These are phyloP conservation scores for Balakata baccata DNA, from an alignment of 345 rosid species.

Conservation along the genomic window DNA sequence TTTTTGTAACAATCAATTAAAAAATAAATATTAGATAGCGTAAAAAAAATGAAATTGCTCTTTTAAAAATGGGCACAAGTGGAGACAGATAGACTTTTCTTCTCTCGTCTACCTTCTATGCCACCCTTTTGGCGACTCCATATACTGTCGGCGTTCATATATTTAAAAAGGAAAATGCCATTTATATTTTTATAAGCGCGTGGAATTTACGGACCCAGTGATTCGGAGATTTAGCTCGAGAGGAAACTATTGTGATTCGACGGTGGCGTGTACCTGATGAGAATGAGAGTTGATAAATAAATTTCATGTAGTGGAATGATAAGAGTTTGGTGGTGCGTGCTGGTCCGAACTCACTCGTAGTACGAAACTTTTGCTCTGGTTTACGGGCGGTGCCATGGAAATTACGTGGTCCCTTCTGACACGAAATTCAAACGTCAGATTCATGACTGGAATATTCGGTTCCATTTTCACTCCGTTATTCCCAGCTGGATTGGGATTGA, in stretches of 20 bases:
- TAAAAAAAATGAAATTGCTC: too few relatives aligned
- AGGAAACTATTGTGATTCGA: not conserved
- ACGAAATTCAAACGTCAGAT: not conserved
- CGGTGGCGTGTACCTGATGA: not conserved
- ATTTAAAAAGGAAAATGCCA: not conserved
- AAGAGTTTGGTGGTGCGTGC: constrained; percentile 18
- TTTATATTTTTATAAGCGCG: not conserved
- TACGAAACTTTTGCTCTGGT: not conserved
- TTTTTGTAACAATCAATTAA: too few relatives aligned
- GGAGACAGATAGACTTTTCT: not conserved
- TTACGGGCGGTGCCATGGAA: constrained; percentile 7
- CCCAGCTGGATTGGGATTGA: not conserved
- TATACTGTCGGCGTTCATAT: constrained; percentile 41
- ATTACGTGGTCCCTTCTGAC: constrained; percentile 9
- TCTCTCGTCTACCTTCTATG: not conserved
- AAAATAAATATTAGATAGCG: too few relatives aligned
- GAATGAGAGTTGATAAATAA: not conserved
- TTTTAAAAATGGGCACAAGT: too few relatives aligned
- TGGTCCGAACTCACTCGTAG: not conserved
- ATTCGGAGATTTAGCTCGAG: not conserved
- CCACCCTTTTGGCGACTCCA: constrained; percentile 2
- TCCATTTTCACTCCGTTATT: not conserved
- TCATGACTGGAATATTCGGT: not conserved
- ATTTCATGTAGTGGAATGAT: not conserved
- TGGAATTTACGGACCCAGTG: not conserved